phyloP scores from a whole-genome alignment of 2,329 filamentous ascomycete species.

The Corinectria fuckeliana region DNA sequence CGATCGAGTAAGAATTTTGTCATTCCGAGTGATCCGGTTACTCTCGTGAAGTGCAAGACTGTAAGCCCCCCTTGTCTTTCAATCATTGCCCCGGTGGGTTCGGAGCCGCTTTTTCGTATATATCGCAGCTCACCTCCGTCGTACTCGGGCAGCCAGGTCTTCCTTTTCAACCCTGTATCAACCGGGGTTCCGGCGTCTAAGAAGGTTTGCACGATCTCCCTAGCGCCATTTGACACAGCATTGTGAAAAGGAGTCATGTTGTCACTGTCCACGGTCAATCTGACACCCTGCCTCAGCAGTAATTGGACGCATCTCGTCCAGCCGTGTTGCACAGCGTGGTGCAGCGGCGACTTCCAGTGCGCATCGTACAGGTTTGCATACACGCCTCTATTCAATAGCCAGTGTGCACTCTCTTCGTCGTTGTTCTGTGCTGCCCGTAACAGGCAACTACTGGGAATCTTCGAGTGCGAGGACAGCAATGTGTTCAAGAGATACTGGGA shows the following conservation, averaged over 20 bases:
- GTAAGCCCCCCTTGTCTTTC: neutral
- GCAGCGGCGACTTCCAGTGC: too few species aligned
- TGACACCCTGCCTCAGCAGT: neutral
- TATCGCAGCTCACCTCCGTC: neutral
- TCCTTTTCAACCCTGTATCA: neutral
- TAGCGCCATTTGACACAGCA: neutral
- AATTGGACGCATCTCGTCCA: slow-evolving; percentile 5
- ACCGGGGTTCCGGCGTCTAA: neutral
- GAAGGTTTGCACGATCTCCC: slow-evolving; percentile 2
- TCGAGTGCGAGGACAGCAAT: too few species aligned
- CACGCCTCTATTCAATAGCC: too few species aligned
- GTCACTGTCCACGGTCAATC: neutral
- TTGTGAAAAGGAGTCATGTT: slow-evolving; percentile 12
- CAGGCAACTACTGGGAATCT: too few species aligned
- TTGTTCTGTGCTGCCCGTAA: too few species aligned
- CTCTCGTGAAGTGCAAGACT: neutral
- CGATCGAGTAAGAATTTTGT: slow-evolving; percentile 3
- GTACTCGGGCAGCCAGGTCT: neutral
- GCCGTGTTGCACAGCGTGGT: too few species aligned
- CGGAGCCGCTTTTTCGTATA: neutral
- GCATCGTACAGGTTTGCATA: too few species aligned
- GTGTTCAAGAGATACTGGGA: too few species aligned
- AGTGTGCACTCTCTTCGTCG: too few species aligned
- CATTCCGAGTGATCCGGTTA: neutral
- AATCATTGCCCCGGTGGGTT: neutral